Evolutionary conservation across 2,329 filamentous ascomycete genomes (phyloP), one percentile per base, ranked within the genome.

Genomic region (Mariannaea sp.): DNA sequence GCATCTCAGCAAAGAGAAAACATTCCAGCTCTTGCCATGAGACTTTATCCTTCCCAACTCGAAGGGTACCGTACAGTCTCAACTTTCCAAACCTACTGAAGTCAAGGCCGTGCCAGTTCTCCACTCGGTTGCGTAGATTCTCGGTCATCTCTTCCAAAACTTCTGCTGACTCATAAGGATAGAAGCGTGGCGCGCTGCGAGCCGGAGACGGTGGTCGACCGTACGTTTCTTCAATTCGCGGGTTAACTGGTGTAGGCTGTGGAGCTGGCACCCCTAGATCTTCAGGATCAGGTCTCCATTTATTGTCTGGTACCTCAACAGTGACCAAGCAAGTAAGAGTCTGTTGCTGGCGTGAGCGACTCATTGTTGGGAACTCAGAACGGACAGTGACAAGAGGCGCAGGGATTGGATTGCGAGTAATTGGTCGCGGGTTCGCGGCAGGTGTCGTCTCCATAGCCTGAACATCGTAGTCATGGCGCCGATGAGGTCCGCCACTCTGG

Each of bases 1-100:
- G 88, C 94, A 99, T 99, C 75, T 99, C 94, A 4, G 89, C 90
- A 69, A 99, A 99, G 24, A 99, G 81, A 71, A 91, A 99, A 72
- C 94, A 99, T 71, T 99, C 92, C 49, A 99, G 76, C 71, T 97
- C 94, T 76, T 99, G 94, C 94, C 94, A 99, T 6, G 92, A 92
- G 60, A 93, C 82, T 62, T 92, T 92, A 72, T 99, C 94, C 74
- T 99, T 99, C 64, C 94, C 94, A 17, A 99, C 94, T 47, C 90
- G 87, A 52, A 99, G 84, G 2, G 88, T 92, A 22, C 92, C 93
- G 66, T 96, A 92, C 26, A 97, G 77, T 26, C 92, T 86, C 60
- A 99, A 80, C 69, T 94, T 96, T 58, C 94, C 94, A 69, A 99
- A 99, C 60, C 89, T 84, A 67, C 85, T 84, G 67, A 97, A 97